Evolutionary conservation across 2,329 filamentous ascomycete species (phyloP).

Genomic region (Diaporthe ilicicola): DNA sequence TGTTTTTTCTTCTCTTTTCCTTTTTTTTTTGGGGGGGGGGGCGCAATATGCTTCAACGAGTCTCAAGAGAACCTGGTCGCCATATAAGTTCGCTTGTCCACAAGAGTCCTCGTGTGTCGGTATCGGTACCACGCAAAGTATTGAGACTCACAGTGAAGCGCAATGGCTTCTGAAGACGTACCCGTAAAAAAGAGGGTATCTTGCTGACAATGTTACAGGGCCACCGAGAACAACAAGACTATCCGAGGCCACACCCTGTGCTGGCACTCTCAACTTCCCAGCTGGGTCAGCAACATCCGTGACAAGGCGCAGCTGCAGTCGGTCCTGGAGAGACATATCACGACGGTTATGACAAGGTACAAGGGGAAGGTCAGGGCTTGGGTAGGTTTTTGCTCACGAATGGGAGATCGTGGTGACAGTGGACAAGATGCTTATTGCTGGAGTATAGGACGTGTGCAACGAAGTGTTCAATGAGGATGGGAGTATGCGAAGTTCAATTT

Average conservation of each 20-base stretch:
- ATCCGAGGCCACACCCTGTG: constrained; percentile 73
- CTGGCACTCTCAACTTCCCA: constrained; percentile 69
- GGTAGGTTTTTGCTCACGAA: constrained; percentile 41
- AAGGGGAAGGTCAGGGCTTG: constrained; percentile 71
- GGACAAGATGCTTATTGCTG: not conserved
- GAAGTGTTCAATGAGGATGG: constrained; percentile 72
- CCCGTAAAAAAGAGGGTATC: constrained; percentile 55
- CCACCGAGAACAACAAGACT: constrained; percentile 67
- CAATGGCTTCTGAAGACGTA: constrained; percentile 54
- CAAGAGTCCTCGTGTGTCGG: not conserved
- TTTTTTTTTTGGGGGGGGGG: not conserved
- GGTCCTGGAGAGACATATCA: constrained; percentile 69
- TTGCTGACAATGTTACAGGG: constrained; percentile 35
- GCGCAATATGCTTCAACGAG: not conserved
- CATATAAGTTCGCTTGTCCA: not conserved
- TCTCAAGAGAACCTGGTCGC: not conserved
- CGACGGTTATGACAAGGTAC: constrained; percentile 63
- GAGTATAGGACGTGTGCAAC: constrained; percentile 68
- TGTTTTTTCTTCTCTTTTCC: not conserved
- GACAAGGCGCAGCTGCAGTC: constrained; percentile 60
- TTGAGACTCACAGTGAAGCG: not conserved
- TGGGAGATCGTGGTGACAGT: not conserved
- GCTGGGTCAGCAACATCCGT: constrained; percentile 66
- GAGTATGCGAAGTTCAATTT: constrained; percentile 66
- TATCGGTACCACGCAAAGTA: no score